These are phyloP conservation scores for Hygrocybe punicea DNA, from an alignment of 768 basidiomycete genomes.

Conservation along the genomic window DNA sequence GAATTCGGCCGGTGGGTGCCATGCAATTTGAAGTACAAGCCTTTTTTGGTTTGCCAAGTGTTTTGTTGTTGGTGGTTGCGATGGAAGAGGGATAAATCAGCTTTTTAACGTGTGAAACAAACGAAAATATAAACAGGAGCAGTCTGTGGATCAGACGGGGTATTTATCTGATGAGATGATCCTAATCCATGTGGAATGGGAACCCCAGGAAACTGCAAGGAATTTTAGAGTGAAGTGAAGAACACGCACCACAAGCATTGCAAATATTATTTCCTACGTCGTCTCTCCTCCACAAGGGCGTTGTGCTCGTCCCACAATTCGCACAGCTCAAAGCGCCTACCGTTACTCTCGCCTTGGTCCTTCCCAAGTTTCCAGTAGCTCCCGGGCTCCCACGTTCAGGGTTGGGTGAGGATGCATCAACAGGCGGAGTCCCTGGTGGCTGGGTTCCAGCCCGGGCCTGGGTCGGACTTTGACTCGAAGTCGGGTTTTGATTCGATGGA, in stretches of 20 bases:
- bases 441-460: neutral
- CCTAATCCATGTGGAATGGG: too few relatives aligned
- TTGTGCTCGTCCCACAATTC: constrained; percentile 86
- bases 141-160: too few relatives aligned
- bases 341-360: constrained; percentile 36
- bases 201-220: too few relatives aligned
- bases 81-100: neutral
- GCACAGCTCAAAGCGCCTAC: constrained; percentile 81
- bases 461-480: neutral
- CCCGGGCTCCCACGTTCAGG: constrained; percentile 29
- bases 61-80: constrained; percentile 13
- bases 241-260: constrained; percentile 87
- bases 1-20: constrained; percentile 95
- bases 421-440: constrained; percentile 26
- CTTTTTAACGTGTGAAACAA: neutral
- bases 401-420: constrained; percentile 32
- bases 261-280: constrained; percentile 91
- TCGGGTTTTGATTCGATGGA: neutral
- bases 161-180: too few relatives aligned
- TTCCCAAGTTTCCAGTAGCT: constrained; percentile 20
- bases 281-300: constrained; percentile 86
- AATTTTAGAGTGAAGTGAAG: too few relatives aligned
- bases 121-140: constrained; percentile 2
- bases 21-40: constrained; percentile 97
- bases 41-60: constrained; percentile 41